Evolutionary conservation across 2,329 filamentous ascomycete genomes (phyloP), one percentile per base, ranked within the genome.

Genomic region (Metarhizium robertsii): DNA sequence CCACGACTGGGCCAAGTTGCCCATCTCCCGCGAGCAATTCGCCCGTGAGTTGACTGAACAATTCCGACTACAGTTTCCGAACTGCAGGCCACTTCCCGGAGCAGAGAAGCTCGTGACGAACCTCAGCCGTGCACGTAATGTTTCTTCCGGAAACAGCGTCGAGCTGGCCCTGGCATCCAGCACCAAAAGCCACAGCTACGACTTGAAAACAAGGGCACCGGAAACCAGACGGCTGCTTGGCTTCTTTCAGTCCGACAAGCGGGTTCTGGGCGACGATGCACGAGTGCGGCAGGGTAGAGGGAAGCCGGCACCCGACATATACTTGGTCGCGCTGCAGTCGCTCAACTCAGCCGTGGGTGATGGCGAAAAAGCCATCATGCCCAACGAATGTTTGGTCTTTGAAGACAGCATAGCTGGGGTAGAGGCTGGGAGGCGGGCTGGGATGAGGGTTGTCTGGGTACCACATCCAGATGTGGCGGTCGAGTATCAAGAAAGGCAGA

Each of bases 381-480:
- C 52, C 5, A 43, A 49, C 11, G 52, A 53, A 32, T 53, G 42
- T 32, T 38, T 53, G n/a, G 52, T 53, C n/a, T 53, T 53, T 38
- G 52, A 53, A 40, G 52, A 53, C 18, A 11, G 30, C 40, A 6
- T 53, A 13, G 29, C 52, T 13, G 52, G 52, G 6, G 32, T 29
- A 14, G 52, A 53, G 30, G 42, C 52, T 16, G 52, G 42, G 11
- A 13, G 52, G 4, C 52, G 52, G 8, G 52, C 52, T 2, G 52
- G 52, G 6, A 36, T 29, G n/a, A 29, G 52, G 18, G 45, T 53
- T 10, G 20, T 53, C 14, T 53, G 52, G 52, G 48, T 43, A 30
- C 52, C 52, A 6, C 52, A 53, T 42, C 43, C 43, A 2, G 32
- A 30, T 3, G 30, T 42, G 43, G 29, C 25, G 5, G 32, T n/a